Conservation (phyloP, 345 rosid species). For the Gossypium mustelinum region DNA sequence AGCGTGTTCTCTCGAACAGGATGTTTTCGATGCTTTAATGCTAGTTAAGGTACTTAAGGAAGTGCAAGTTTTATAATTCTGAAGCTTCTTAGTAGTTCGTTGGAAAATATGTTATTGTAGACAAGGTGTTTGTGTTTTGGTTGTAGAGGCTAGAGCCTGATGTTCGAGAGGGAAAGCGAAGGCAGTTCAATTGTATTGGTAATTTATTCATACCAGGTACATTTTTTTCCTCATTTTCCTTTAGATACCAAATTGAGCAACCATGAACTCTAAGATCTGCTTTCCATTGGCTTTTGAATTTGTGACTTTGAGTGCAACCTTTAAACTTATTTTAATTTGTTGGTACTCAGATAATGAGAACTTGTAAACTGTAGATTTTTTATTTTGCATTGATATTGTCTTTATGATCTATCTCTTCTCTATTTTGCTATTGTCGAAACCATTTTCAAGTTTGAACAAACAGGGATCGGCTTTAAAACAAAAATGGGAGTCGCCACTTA, state of each 20-base stretch:
- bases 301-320: neutral
- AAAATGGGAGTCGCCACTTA: too few relatives aligned
- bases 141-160: conserved; percentile 71
- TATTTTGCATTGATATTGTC: neutral
- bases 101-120: conserved; percentile 21
- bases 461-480: too few relatives aligned
- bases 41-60: conserved; percentile 56
- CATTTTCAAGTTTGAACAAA: too few relatives aligned
- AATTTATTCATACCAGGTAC: too few relatives aligned
- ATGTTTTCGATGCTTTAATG: conserved; percentile 70
- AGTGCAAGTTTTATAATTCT: neutral
- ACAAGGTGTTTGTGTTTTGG: conserved; percentile 52
- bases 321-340: neutral
- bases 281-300: neutral
- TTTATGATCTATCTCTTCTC: neutral
- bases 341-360: conserved; percentile 57
- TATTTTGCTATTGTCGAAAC: too few relatives aligned
- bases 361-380: conserved; percentile 14
- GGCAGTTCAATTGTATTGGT: conserved; percentile 67
- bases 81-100: neutral
- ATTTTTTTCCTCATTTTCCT: neutral
- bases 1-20: conserved; percentile 11
- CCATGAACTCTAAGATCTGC: neutral
- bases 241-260: neutral
- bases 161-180: conserved; percentile 17